These are phyloP conservation scores for Gliomastix tumulicola DNA, from an alignment of 2,329 filamentous ascomycete species.

Conservation along the genomic window DNA sequence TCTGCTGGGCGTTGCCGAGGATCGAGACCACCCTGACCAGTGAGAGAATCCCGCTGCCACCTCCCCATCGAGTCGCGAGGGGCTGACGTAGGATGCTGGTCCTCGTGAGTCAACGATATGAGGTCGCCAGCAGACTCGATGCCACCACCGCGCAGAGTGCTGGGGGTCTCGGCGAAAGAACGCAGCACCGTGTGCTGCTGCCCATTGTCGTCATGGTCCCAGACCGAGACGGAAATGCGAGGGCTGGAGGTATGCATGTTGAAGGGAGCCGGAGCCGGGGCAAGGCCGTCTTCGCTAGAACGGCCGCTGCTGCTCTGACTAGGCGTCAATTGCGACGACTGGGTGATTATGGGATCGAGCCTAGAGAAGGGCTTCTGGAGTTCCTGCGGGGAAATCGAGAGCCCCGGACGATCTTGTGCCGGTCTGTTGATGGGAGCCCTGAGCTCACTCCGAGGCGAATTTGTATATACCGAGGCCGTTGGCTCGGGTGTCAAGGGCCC, in stretches of 20 bases:
- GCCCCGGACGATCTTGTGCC: conserved; percentile 14
- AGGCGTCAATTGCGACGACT: conserved; percentile 36
- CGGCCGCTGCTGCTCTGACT: conserved; percentile 40
- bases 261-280: conserved; percentile 24
- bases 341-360: conserved; percentile 18
- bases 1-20: conserved; percentile 34
- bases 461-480: conserved; percentile 39
- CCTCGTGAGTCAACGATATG: conserved; percentile 16
- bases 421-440: conserved; percentile 15
- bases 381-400: conserved; percentile 33
- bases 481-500: conserved; percentile 46
- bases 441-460: conserved; percentile 29
- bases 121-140: conserved; percentile 31
- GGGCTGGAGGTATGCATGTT: conserved; percentile 40
- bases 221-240: conserved; percentile 49
- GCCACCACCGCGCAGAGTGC: conserved; percentile 21
- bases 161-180: conserved; percentile 21
- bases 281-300: conserved; percentile 43
- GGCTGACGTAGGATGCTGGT: conserved; percentile 11
- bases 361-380: conserved; percentile 30
- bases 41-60: conserved; percentile 29
- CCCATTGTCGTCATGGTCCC: conserved; percentile 34
- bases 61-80: conserved; percentile 30
- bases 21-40: conserved; percentile 38
- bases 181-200: conserved; percentile 26